A percentile compares a stretch with the other conserved stretches of the same genome.
Evolutionary conservation across 371 early-diverging fungal genomes (phyloP).

Genomic region (Mucor velutinosus): DNA sequence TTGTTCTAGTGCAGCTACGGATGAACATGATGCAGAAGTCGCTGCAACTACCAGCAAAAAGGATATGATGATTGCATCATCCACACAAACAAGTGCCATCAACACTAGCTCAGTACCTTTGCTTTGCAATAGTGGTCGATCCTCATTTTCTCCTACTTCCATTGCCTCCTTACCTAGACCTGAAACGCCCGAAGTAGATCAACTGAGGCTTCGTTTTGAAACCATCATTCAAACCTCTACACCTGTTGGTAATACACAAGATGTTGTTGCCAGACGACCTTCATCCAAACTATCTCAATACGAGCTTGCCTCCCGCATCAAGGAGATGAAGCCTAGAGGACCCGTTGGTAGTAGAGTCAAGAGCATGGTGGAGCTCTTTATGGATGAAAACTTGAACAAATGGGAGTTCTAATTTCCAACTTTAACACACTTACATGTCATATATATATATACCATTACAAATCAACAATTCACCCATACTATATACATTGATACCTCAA

Average conservation of each 20-base stretch:
- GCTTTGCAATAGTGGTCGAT: conserved; percentile 11
- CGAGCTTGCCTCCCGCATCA: conserved; percentile 28
- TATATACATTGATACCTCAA: neutral
- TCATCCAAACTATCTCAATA: conserved; percentile 28
- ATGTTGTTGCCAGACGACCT: neutral
- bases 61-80: neutral
- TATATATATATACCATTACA: neutral
- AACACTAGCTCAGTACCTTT: neutral
- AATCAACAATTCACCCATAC: neutral
- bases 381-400: conserved; percentile 50
- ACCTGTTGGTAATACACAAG: neutral
- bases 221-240: conserved; percentile 20
- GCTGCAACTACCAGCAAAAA: conserved; percentile 25
- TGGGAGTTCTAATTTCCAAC: conserved; percentile 36
- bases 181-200: conserved; percentile 45
- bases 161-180: conserved; percentile 35
- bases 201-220: conserved; percentile 39
- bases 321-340: conserved; percentile 40
- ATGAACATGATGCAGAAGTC: conserved; percentile 50
- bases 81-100: neutral
- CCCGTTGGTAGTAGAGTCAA: conserved; percentile 42
- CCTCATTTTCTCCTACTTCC: conserved; percentile 35
- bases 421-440: too few species aligned
- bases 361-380: conserved; percentile 48
- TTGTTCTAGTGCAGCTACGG: conserved; percentile 20